A percentile compares a stretch with the other conserved stretches of the same genome.
Evolutionary conservation across 2,329 filamentous ascomycete genomes (phyloP).

Genomic region (Beauveria asiatica): DNA sequence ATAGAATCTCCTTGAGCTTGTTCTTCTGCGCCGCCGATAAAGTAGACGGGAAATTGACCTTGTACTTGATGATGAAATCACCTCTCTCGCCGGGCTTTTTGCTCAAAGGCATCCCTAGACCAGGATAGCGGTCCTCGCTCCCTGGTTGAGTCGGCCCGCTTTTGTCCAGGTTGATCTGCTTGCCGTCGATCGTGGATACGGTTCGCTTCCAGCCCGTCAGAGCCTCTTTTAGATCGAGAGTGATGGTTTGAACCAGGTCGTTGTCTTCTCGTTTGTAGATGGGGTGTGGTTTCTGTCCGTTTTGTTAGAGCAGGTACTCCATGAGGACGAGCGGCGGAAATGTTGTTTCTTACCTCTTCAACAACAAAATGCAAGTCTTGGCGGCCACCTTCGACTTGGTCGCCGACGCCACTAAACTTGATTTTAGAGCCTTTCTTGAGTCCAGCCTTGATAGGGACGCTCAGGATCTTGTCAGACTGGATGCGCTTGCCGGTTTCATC

Average conservation of each 20-base stretch:
- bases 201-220: constrained; percentile 88
- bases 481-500: constrained; percentile 78
- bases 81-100: constrained; percentile 81
- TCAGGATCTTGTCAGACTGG: constrained; percentile 80
- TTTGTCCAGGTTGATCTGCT: constrained; percentile 71
- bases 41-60: constrained; percentile 81
- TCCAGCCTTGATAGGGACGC: constrained; percentile 92
- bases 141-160: constrained; percentile 78
- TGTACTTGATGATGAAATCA: constrained; percentile 81
- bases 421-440: constrained; percentile 97
- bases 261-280: constrained; percentile 82
- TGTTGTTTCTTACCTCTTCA: constrained; percentile 62
- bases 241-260: constrained; percentile 69
- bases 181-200: constrained; percentile 89
- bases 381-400: constrained; percentile 91
- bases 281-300: constrained; percentile 68
- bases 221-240: constrained; percentile 85
- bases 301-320: constrained; percentile 29
- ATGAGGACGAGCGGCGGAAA: no score
- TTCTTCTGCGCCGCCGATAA: constrained; percentile 73
- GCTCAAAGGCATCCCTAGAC: constrained; percentile 86
- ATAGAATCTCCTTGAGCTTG: constrained; percentile 71
- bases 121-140: constrained; percentile 71
- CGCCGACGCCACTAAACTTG: constrained; percentile 95
- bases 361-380: constrained; percentile 95